Base-by-base conservation (phyloP, 495 filamentous ascomycete species). In the Bryoglossum gracile region DNA sequence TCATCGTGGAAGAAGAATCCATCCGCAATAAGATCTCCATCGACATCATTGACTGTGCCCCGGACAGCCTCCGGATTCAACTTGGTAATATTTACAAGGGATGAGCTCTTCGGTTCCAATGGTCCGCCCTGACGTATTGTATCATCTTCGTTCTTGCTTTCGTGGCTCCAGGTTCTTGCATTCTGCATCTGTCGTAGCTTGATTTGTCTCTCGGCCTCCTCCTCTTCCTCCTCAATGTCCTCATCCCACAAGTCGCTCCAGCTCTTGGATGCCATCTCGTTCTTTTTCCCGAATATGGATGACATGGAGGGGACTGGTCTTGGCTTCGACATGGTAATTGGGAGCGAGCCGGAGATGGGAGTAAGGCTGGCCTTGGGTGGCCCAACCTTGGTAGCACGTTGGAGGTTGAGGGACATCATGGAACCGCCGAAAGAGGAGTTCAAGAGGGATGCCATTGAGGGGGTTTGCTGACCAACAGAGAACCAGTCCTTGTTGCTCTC, bases 231-330 rank as follows among this genome's bases (percentile, higher is more conserved):
- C 22, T 73, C 76, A 43, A 51, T 55, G 44, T 95, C 89, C 64
- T 95, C 89, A 47, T 95, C 89, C 83, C 86, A 96, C 55, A 96
- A 73, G 66, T 96, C 89, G 57, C 88, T 92, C 89, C 89, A 96
- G 73, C 89, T 96, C 80, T 96, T 95, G 22, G 89, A 92, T 9
- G 89, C 84, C 16, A 77, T 68, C 3, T 84, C 77, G 53, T 76
- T 76, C 61, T 84, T 79, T 62, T 80, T 82, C 21, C 86, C 86
- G 61, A 92, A 91, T 17, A 91, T 77, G 53, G 82, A 75, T 3
- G 86, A 80, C 70, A 94, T 77, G 22, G 79, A 78, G 3, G 81
- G 77, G 40, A 80, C 67, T 28, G 73, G 75, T 48, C 78, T 80
- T 3, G 65, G 65, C 56, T 77, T 76, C 34, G 81, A 73, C 73